A percentile compares a stretch with the other conserved stretches of the same genome.
These are phyloP conservation scores for Thuidium tamariscinum DNA, from an alignment of 225 moss, liverwort and hornwort species.

Conservation along the genomic window DNA sequence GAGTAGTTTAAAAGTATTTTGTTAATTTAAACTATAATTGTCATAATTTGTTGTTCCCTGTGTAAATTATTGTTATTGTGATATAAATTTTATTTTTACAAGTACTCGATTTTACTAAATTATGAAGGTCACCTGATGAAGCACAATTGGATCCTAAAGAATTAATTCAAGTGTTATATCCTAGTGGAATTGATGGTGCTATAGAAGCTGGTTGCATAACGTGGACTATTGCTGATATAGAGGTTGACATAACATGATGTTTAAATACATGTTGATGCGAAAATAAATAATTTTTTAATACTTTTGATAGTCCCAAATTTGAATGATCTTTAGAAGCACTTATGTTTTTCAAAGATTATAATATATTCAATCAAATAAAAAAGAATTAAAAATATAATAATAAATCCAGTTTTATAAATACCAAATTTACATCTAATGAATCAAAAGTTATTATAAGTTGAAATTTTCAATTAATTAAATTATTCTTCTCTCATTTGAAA, in stretches of 20 bases:
- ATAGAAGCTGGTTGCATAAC: constrained; percentile 48
- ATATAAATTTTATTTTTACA: too few relatives aligned
- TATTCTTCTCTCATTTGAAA: accelerated
- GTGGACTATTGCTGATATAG: constrained; percentile 49
- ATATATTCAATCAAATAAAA: background rate
- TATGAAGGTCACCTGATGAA: constrained; percentile 43
- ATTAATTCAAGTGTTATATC: constrained; percentile 49
- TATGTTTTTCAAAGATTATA: too few relatives aligned
- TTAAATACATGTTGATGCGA: background rate
- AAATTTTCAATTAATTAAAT: too few relatives aligned
- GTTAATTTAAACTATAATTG: too few relatives aligned
- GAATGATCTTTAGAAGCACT: accelerated
- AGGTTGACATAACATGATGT: constrained; percentile 17
- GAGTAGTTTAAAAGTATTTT: accelerated
- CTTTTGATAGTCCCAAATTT: background rate
- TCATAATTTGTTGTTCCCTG: too few relatives aligned
- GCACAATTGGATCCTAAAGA: constrained; percentile 37
- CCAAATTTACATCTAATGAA: background rate
- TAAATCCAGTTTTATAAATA: background rate
- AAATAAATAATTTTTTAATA: background rate
- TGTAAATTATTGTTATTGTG: accelerated
- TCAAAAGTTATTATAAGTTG: accelerated
- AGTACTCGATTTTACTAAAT: background rate
- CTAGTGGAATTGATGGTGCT: constrained; percentile 57
- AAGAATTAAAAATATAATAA: too few relatives aligned